A percentile compares a stretch with the other conserved stretches of the same genome.
These are phyloP conservation scores for Barnettozyma botsteinii DNA, from an alignment of 805 yeast species.

Conservation along the genomic window DNA sequence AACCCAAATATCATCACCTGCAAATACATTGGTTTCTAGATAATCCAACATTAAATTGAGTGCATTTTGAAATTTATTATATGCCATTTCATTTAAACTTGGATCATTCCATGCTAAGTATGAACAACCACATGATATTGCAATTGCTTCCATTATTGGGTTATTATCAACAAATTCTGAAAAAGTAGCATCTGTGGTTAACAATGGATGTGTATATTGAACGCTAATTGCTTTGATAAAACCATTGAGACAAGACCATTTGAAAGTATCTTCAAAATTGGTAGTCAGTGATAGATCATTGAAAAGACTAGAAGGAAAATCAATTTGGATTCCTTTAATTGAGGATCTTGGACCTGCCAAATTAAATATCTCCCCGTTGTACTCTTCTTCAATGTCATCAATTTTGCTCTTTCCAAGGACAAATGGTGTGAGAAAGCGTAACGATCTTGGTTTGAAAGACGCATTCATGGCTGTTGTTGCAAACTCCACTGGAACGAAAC, in stretches of 20 bases:
- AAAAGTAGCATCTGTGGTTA: slow-evolving; percentile 37
- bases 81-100: slow-evolving; percentile 21
- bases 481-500: too few species aligned
- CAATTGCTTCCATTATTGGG: slow-evolving; percentile 28
- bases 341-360: not conserved
- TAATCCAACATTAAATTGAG: not conserved
- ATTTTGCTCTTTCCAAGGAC: too few species aligned
- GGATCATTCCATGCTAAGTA: slow-evolving; percentile 30
- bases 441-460: too few species aligned
- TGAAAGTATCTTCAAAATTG: not conserved
- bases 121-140: slow-evolving; percentile 38
- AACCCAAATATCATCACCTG: slow-evolving; percentile 6
- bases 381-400: too few species aligned
- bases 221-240: slow-evolving; percentile 38
- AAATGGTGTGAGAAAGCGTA: too few species aligned
- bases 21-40: not conserved
- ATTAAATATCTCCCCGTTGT: too few species aligned
- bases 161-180: slow-evolving; percentile 31
- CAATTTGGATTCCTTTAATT: not conserved
- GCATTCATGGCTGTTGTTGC: too few species aligned
- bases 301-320: too few species aligned
- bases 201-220: slow-evolving; percentile 34
- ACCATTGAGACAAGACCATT: slow-evolving; percentile 31
- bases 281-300: too few species aligned
- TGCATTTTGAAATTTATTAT: slow-evolving; percentile 20